Base-by-base conservation (phyloP, 208 protist genomes). In the Novymonas esmeraldas region DNA sequence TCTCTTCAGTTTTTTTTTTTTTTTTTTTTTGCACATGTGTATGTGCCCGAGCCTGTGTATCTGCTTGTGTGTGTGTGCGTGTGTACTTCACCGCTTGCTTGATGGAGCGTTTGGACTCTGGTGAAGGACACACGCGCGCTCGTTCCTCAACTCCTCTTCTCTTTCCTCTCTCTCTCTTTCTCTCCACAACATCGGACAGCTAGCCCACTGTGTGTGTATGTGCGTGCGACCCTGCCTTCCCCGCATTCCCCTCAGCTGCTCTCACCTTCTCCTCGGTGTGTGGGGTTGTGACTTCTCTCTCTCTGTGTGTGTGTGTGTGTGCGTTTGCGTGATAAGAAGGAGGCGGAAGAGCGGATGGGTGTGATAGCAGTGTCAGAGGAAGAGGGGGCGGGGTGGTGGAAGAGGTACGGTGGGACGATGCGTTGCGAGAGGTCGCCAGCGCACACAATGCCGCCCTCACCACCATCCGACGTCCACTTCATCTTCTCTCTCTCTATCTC, bases 1-100 rank as follows among this genome's bases (percentile, higher is more conserved):
- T 51, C n/a, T n/a, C n/a, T n/a, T n/a, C n/a, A n/a, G 29, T 51
- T 42, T 14, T 14, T 70, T 2, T 57, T 57, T 51, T 64, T 51
- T 46, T 61, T 39, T 29, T 60, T 63, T 61, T 39, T 44, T 62
- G 11, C 24, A 38, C 5, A 0, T 58, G 5, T 46, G 22, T 38
- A 14, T 36, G 2, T 42, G 31, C 9, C 46, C 1, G 48, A 33
- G 22, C 11, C 28, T 52, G 28, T 64, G 33, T 46, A n/a, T 52
- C 26, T 50, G n/a, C n/a, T 31, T 64, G 7, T 20, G 28, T 22
- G 48, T 28, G 28, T 34, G 48, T 28, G 48, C 28, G 50, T 34
- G 29, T 38, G 11, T 38, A 26, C 46, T 31, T 13, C 22, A 7
- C 10, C 22, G 9, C 18, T 24, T 14, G 6, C 42, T 24, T 48